Conservation (phyloP, 2,329 filamentous ascomycete species). For the Penicillium italicum region DNA sequence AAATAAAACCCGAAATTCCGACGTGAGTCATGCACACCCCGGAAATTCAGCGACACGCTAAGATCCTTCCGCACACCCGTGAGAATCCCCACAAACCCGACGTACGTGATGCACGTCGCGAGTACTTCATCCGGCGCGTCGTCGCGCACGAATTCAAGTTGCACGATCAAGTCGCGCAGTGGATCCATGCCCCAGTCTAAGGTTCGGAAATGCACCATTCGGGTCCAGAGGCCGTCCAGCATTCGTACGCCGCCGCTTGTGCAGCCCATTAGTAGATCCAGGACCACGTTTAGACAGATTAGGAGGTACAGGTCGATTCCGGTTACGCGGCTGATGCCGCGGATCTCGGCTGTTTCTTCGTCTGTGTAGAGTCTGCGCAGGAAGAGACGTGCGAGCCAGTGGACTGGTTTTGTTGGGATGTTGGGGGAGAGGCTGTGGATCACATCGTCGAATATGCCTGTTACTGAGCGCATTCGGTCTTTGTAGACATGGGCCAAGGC, state of each 20-base stretch:
- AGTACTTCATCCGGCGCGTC: constrained; percentile 36
- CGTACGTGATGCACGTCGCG: constrained; percentile 48
- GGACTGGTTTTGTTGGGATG: constrained; percentile 27
- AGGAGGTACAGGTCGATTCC: constrained; percentile 58
- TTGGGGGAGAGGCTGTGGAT: constrained; percentile 35
- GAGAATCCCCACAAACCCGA: constrained; percentile 50
- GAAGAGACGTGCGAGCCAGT: constrained; percentile 44
- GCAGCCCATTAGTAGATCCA: constrained; percentile 64
- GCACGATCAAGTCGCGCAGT: constrained; percentile 50
- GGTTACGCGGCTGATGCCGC: constrained; percentile 52
- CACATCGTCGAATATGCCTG: constrained; percentile 51
- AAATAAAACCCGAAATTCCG: constrained; percentile 44
- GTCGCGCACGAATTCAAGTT: constrained; percentile 48
- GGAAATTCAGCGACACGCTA: constrained; percentile 52
- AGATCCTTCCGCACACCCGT: constrained; percentile 48
- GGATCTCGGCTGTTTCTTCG: constrained; percentile 61
- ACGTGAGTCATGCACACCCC: constrained; percentile 47
- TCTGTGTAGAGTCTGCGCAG: constrained; percentile 50
- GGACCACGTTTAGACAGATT: constrained; percentile 59
- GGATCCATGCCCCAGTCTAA: constrained; percentile 56
- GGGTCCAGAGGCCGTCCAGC: constrained; percentile 12
- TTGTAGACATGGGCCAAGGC: constrained; percentile 48
- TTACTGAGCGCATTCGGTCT: constrained; percentile 43
- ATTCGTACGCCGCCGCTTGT: constrained; percentile 53
- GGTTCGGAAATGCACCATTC: constrained; percentile 42